These are phyloP conservation scores for Allium sativum DNA, from an alignment of 106 monocot species.

Conservation along the genomic window DNA sequence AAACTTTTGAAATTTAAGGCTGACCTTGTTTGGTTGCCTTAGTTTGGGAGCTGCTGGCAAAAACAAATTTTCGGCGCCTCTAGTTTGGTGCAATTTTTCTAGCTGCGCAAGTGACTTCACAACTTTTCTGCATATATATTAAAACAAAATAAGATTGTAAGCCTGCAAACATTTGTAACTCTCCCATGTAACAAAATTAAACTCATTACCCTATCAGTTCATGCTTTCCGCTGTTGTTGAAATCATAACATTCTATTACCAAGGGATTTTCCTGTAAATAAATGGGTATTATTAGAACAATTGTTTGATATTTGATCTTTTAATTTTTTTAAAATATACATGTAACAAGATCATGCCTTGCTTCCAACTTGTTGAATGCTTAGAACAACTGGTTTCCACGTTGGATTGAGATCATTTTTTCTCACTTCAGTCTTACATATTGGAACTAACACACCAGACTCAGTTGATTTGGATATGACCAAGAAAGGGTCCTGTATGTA, in stretches of 20 bases:
- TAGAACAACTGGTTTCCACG: conserved; percentile 62
- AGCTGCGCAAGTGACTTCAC: conserved; percentile 69
- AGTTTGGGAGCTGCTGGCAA: conserved; percentile 26
- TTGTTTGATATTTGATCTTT: not conserved
- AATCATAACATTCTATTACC: conserved; percentile 81
- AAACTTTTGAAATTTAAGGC: not conserved
- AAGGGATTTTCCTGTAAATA: conserved; percentile 62
- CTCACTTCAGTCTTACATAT: conserved; percentile 89
- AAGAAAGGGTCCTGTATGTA: conserved; percentile 79
- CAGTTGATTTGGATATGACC: conserved; percentile 64
- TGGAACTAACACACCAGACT: conserved; percentile 59
- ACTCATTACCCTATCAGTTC: conserved; percentile 75
- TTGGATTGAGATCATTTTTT: conserved; percentile 92
- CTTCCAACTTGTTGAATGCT: conserved; percentile 90
- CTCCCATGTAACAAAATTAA: too few relatives aligned
- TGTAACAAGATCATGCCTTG: conserved; percentile 35
- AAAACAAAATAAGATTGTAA: not conserved
- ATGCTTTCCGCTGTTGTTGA: conserved; percentile 85
- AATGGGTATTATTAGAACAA: not conserved
- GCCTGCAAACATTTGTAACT: too few relatives aligned
- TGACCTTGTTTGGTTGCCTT: conserved; percentile 51
- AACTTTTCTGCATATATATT: conserved; percentile 47
- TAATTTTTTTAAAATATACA: not conserved
- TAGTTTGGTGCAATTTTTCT: conserved; percentile 52
- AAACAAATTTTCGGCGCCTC: conserved; percentile 59